Conservation (phyloP, 306 rosid species). For the Castanospermum australe region DNA sequence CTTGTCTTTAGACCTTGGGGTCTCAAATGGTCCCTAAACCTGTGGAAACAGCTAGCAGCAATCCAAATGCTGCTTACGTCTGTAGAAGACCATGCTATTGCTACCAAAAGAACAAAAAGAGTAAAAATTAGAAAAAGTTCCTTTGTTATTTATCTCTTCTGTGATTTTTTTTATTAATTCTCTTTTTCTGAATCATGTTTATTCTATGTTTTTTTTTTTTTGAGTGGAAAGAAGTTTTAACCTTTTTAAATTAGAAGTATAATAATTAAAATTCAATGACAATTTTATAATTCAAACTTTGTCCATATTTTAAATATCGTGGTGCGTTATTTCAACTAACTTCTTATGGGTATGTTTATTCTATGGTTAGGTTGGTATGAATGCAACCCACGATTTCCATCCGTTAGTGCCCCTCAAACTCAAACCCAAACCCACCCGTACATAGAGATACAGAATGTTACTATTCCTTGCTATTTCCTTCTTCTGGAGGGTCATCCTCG, state of each 20-base stretch:
- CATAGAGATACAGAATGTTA: not conserved
- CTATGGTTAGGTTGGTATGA: not conserved
- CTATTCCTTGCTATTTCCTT: not conserved
- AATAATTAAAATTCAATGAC: too few relatives aligned
- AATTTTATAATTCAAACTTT: too few relatives aligned
- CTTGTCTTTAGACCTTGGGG: constrained; percentile 1
- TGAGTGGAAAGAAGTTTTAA: too few relatives aligned
- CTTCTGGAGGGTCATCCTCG: not conserved
- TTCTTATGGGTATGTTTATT: too few relatives aligned
- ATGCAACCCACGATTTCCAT: not conserved
- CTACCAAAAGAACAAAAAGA: not conserved
- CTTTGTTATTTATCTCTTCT: not conserved
- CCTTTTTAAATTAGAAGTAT: too few relatives aligned
- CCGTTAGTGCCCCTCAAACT: not conserved
- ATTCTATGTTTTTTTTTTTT: too few relatives aligned
- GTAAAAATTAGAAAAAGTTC: too few relatives aligned
- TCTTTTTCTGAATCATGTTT: not conserved
- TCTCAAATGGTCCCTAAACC: constrained; percentile 34
- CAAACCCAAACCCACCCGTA: not conserved
- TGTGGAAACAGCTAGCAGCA: not conserved
- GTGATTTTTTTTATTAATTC: not conserved
- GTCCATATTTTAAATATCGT: too few relatives aligned
- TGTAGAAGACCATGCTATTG: not conserved
- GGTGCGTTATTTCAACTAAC: too few relatives aligned
- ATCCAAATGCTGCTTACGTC: not conserved